A percentile compares a stretch with the other conserved stretches of the same genome.
Conservation (phyloP, 2,329 filamentous ascomycete species). For the Aphanoascus verrucosus region DNA sequence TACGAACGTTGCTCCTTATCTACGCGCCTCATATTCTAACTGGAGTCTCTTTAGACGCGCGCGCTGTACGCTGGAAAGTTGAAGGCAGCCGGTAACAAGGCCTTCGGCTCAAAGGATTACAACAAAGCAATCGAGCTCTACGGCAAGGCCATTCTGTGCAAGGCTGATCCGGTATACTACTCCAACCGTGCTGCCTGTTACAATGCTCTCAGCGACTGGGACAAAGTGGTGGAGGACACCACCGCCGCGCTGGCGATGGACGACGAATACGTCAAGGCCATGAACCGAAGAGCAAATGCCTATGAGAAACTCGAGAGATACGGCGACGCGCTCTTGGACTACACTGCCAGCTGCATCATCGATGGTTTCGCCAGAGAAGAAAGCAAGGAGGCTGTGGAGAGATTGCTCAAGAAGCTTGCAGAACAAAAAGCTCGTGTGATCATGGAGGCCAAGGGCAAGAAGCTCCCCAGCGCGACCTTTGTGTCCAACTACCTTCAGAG, state of each 20-base stretch:
- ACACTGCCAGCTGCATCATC: conserved; percentile 97
- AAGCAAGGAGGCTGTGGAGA: conserved; percentile 81
- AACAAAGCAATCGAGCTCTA: conserved; percentile 89
- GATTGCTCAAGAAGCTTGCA: conserved; percentile 90
- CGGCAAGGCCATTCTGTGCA: conserved; percentile 91
- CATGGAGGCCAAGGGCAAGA: conserved; percentile 66
- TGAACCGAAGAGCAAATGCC: conserved; percentile 91
- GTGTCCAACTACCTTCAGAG: conserved; percentile 98
- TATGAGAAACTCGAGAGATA: conserved; percentile 88
- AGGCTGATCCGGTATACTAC: conserved; percentile 95
- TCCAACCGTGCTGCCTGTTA: conserved; percentile 97
- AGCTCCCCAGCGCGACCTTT: conserved; percentile 88
- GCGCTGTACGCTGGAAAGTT: conserved; percentile 82
- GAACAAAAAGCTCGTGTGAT: conserved; percentile 90
- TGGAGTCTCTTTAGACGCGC: conserved; percentile 49
- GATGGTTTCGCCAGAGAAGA: conserved; percentile 89
- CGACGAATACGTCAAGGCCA: conserved; percentile 90
- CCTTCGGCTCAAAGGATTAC: conserved; percentile 90
- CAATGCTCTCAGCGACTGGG: conserved; percentile 86
- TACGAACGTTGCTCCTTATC: conserved; percentile 20
- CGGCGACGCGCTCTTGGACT: conserved; percentile 91
- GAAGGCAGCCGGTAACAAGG: conserved; percentile 92
- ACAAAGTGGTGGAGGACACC: conserved; percentile 93
- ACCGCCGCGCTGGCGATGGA: conserved; percentile 90
- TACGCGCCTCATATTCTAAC: background rate